Evolutionary conservation across 129 eudicot species (phyloP).

Genomic region (Lactuca sativa): DNA sequence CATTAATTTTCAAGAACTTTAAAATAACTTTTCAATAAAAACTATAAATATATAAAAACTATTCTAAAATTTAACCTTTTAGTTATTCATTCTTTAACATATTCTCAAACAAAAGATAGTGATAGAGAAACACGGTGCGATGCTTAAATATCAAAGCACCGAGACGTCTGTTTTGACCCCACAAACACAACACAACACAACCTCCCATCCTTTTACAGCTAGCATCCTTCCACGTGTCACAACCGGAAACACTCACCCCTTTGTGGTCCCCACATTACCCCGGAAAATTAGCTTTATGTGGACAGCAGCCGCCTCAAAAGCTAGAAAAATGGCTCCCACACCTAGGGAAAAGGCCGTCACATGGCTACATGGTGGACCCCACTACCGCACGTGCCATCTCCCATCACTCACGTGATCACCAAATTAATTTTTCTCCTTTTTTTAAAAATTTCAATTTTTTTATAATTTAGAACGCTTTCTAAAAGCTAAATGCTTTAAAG

Average conservation of each 20-base stretch:
- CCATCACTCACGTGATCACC: not conserved
- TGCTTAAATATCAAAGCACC: not conserved
- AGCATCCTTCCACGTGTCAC: slow-evolving; percentile 9
- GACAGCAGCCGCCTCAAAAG: not conserved
- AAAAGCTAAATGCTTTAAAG: not conserved
- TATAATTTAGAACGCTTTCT: not conserved
- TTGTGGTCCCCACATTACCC: slow-evolving; percentile 3
- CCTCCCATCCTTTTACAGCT: slow-evolving; percentile 5
- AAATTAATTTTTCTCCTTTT: not conserved
- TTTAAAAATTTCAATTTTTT: not conserved
- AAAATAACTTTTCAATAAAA: no score
- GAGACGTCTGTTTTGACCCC: not conserved
- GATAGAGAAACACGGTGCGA: not conserved
- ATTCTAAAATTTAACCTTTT: no score
- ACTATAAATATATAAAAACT: no score
- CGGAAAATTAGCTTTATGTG: not conserved
- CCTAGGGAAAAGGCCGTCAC: not conserved
- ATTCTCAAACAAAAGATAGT: not conserved
- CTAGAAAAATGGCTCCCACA: slow-evolving; percentile 10
- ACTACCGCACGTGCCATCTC: slow-evolving; percentile 3
- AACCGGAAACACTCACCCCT: not conserved
- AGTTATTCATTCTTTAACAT: no score
- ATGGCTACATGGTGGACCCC: not conserved
- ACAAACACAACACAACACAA: not conserved
- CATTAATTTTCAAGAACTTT: no score